phyloP scores from a whole-genome alignment of 495 filamentous ascomycete genomes.

The Penicillium ochrochloron region DNA sequence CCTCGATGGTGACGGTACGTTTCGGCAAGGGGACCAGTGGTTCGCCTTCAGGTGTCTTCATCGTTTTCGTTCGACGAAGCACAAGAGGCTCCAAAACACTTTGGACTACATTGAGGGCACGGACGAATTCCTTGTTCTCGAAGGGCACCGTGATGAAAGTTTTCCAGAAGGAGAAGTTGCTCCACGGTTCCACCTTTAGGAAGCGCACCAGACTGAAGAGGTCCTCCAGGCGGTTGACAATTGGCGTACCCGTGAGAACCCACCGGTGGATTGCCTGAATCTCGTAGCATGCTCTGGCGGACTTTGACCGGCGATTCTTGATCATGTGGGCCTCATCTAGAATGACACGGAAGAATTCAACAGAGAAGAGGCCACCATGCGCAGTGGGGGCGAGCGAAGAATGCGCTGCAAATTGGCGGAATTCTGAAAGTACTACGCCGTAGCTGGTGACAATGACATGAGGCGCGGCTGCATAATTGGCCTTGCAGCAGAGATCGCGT shows the following conservation, averaged over 20 bases:
- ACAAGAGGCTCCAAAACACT: constrained; percentile 95
- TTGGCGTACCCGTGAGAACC: constrained; percentile 94
- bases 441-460: constrained; percentile 96
- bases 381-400: constrained; percentile 58
- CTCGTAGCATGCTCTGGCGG: constrained; percentile 90
- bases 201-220: constrained; percentile 95
- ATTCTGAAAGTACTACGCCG: constrained; percentile 89
- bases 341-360: constrained; percentile 93
- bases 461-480: constrained; percentile 76
- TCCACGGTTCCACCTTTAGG: constrained; percentile 93
- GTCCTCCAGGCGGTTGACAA: constrained; percentile 95
- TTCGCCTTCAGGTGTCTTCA: constrained; percentile 91
- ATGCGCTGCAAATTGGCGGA: constrained; percentile 64
- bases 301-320: constrained; percentile 89
- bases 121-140: constrained; percentile 89
- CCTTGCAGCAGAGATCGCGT: constrained; percentile 69
- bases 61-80: constrained; percentile 93
- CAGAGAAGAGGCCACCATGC: constrained; percentile 80
- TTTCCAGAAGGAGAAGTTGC: constrained; percentile 97
- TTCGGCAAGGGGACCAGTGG: constrained; percentile 86
- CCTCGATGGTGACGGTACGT: constrained; percentile 78
- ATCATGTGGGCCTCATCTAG: constrained; percentile 94
- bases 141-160: constrained; percentile 98
- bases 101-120: constrained; percentile 94
- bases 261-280: constrained; percentile 84